Conservation (phyloP, 2,329 filamentous ascomycete genomes). For the Plectosphaerella sp. region DNA sequence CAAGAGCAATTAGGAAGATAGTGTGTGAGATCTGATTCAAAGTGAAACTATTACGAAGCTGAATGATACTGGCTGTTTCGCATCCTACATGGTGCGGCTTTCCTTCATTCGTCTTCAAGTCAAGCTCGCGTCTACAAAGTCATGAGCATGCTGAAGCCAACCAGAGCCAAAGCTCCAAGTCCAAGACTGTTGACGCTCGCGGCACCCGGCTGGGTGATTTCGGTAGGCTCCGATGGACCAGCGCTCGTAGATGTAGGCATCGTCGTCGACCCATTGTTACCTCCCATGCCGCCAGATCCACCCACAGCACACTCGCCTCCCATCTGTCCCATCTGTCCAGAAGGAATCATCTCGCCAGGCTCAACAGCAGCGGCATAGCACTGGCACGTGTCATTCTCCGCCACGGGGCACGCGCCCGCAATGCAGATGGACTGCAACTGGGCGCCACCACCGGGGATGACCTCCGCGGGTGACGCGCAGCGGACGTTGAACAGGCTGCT, state of each 20-base stretch:
- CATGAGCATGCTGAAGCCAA: no score
- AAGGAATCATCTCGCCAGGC: constrained; percentile 1
- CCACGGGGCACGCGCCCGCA: constrained; percentile 41
- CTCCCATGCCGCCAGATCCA: constrained; percentile 2
- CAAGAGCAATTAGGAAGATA: constrained; percentile 3
- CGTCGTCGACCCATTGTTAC: constrained; percentile 13
- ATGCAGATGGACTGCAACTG: constrained; percentile 54
- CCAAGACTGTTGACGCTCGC: constrained; percentile 18
- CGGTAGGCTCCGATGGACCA: constrained; percentile 8
- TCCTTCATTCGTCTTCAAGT: no score
- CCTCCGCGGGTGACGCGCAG: constrained; percentile 41
- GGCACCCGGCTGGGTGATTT: constrained; percentile 13
- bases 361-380: constrained; percentile 30
- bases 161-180: constrained; percentile 16
- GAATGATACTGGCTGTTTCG: no score
- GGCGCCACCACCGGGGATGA: constrained; percentile 37
- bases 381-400: constrained; percentile 38
- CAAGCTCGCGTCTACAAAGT: no score
- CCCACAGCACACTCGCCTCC: no score
- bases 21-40: no score
- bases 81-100: no score
- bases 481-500: constrained; percentile 44
- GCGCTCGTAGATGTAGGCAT: constrained; percentile 5
- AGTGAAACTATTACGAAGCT: no score
- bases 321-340: background rate